A percentile compares a stretch with the other conserved stretches of the same genome.
These are phyloP conservation scores for Peniophora sp. DNA, from an alignment of 1,284 basidiomycete genomes.

Conservation along the genomic window DNA sequence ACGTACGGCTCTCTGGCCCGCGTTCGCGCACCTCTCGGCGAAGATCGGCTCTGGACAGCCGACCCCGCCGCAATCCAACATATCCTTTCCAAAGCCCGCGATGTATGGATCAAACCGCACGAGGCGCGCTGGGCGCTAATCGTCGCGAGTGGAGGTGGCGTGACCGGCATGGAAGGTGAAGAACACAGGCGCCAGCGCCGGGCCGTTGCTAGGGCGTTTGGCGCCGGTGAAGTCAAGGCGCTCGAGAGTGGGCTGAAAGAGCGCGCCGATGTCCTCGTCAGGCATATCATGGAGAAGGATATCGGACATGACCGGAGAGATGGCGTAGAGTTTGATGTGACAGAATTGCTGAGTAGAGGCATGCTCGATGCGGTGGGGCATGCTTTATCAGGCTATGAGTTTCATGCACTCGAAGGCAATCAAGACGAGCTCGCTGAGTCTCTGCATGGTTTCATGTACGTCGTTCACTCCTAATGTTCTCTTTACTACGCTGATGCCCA, in stretches of 20 bases:
- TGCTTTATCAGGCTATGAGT: slow-evolving; percentile 20
- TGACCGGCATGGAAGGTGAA: slow-evolving; percentile 28
- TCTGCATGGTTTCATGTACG: slow-evolving; percentile 24
- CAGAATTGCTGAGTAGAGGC: slow-evolving; percentile 22
- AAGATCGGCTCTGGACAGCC: slow-evolving; percentile 22
- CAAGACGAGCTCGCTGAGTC: slow-evolving; percentile 20
- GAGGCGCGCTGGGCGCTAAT: slow-evolving; percentile 8
- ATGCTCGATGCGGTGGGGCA: slow-evolving; percentile 18
- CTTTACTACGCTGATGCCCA: too few relatives aligned
- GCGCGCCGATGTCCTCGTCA: slow-evolving; percentile 17
- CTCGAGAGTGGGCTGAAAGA: slow-evolving; percentile 42
- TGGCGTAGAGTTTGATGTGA: slow-evolving; percentile 26
- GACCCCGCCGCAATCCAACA: slow-evolving; percentile 36
- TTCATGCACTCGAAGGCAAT: slow-evolving; percentile 22
- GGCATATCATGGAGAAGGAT: too few relatives aligned
- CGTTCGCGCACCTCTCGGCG: slow-evolving; percentile 41
- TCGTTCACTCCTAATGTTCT: background rate
- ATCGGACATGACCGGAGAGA: too few relatives aligned
- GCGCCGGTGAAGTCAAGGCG: slow-evolving; percentile 36
- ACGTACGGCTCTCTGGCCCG: slow-evolving; percentile 19
- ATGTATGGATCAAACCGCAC: slow-evolving; percentile 28
- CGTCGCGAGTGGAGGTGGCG: slow-evolving; percentile 5
- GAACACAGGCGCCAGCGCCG: slow-evolving; percentile 35
- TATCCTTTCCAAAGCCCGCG: slow-evolving; percentile 30
- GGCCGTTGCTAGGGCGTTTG: slow-evolving; percentile 36